A percentile compares a stretch with the other conserved stretches of the same genome.
phyloP scores from a whole-genome alignment of 2,329 filamentous ascomycete genomes.

The Elsinoe australis region DNA sequence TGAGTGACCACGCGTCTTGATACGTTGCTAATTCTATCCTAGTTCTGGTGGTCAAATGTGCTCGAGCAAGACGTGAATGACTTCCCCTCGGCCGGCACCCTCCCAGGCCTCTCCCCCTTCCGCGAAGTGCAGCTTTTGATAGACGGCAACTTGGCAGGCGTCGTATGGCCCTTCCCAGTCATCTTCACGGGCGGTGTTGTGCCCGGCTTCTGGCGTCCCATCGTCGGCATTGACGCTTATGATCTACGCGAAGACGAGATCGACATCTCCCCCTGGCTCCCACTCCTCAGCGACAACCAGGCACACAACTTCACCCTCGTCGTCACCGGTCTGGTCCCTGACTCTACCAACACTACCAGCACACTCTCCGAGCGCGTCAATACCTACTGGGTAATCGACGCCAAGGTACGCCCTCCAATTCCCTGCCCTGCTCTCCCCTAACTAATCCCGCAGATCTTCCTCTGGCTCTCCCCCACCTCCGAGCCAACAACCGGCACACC shows the following conservation, averaged over 20 bases:
- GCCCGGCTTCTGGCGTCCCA: constrained; percentile 67
- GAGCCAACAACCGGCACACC: constrained; percentile 45
- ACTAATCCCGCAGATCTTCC: constrained; percentile 47
- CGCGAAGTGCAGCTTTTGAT: constrained; percentile 71
- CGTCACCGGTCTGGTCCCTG: constrained; percentile 57
- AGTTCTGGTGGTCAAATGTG: constrained; percentile 77
- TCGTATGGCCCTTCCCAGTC: constrained; percentile 73
- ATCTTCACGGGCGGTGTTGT: constrained; percentile 77
- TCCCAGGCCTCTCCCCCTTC: constrained; percentile 65
- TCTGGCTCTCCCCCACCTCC: constrained; percentile 57
- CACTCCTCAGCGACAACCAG: constrained; percentile 57
- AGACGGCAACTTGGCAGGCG: constrained; percentile 63
- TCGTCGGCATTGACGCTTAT: constrained; percentile 71
- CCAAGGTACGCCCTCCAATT: constrained; percentile 51
- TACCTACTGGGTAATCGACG: constrained; percentile 67
- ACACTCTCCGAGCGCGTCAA: constrained; percentile 49
- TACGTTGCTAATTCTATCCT: not conserved
- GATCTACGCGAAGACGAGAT: constrained; percentile 74
- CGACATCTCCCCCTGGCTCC: constrained; percentile 70
- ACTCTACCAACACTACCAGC: constrained; percentile 41
- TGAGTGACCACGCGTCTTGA: too few relatives aligned
- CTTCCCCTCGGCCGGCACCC: constrained; percentile 49
- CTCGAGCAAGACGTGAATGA: constrained; percentile 52
- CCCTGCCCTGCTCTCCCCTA: not conserved
- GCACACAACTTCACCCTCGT: constrained; percentile 61